Conservation (phyloP, 805 yeast genomes). For the Wickerhamiella qilinensis region DNA sequence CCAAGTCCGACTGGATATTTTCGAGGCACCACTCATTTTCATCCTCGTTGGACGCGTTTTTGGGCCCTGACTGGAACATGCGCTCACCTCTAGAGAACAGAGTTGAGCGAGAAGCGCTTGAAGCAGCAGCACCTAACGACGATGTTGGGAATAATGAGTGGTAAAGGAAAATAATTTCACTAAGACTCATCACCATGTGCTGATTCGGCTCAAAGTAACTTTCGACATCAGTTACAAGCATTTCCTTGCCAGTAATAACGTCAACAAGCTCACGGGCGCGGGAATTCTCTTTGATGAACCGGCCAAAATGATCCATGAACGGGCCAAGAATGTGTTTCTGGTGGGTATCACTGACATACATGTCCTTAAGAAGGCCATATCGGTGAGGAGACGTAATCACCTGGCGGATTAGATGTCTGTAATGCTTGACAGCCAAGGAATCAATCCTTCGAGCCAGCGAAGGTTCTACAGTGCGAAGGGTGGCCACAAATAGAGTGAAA, state of each 20-base stretch:
- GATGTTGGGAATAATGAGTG: slow-evolving; percentile 14
- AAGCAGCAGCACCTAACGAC: slow-evolving; percentile 7
- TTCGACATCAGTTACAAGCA: slow-evolving; percentile 1
- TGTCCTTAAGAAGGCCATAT: slow-evolving; percentile 11
- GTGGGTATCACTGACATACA: slow-evolving; percentile 12
- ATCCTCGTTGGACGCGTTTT: slow-evolving; percentile 3
- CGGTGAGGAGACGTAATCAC: slow-evolving; percentile 13
- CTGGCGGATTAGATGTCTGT: slow-evolving; percentile 6
- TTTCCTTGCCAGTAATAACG: neutral
- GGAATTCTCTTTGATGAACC: slow-evolving; percentile 4
- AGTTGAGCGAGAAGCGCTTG: slow-evolving; percentile 1
- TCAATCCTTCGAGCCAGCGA: slow-evolving; percentile 6
- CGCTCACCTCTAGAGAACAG: slow-evolving; percentile 1
- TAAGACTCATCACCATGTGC: slow-evolving; percentile 17
- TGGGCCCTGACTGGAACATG: neutral
- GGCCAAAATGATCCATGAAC: slow-evolving; percentile 4
- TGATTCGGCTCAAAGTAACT: slow-evolving; percentile 9
- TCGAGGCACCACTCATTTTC: slow-evolving; percentile 21
- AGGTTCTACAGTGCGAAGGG: slow-evolving; percentile 1
- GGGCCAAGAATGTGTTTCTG: slow-evolving; percentile 13
- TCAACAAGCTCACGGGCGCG: slow-evolving; percentile 1
- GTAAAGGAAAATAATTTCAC: slow-evolving; percentile 19
- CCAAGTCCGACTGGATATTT: slow-evolving; percentile 19
- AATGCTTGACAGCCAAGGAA: slow-evolving; percentile 12
- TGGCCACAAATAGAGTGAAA: slow-evolving; percentile 9